A percentile compares a stretch with the other conserved stretches of the same genome.
These are phyloP conservation scores for Termitomyces bulborhizus DNA, from an alignment of 768 basidiomycete species.

Conservation along the genomic window DNA sequence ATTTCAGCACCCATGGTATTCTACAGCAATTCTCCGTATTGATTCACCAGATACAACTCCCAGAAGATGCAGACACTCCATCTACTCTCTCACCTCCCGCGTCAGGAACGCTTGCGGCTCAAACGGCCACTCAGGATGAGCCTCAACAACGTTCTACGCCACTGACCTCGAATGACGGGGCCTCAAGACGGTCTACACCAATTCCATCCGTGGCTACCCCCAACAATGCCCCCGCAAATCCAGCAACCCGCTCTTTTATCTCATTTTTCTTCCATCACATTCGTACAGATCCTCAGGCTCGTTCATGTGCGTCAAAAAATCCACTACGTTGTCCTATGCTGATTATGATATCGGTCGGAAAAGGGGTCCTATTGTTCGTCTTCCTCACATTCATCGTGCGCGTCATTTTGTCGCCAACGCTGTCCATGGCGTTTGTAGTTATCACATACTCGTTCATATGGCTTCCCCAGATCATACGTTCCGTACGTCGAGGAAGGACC, in stretches of 20 bases:
- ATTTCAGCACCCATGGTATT: background rate
- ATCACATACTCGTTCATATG: constrained; percentile 76
- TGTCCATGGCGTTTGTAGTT: constrained; percentile 61
- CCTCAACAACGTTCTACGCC: background rate
- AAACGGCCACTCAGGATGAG: background rate
- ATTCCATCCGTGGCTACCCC: constrained; percentile 19
- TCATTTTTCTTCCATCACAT: constrained; percentile 53
- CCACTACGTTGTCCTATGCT: background rate
- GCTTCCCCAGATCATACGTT: constrained; percentile 80
- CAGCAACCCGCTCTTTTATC: constrained; percentile 32
- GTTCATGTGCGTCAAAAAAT: constrained; percentile 48
- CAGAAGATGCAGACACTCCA: constrained; percentile 45
- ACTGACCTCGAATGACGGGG: constrained; percentile 14
- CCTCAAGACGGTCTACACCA: constrained; percentile 16
- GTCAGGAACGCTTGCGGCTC: constrained; percentile 19
- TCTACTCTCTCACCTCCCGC: constrained; percentile 10
- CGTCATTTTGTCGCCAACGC: constrained; percentile 59
- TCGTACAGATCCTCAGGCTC: constrained; percentile 63
- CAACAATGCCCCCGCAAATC: constrained; percentile 8
- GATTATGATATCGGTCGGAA: constrained; percentile 5
- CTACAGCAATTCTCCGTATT: constrained; percentile 77
- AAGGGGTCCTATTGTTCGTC: constrained; percentile 65
- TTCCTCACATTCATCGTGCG: constrained; percentile 70
- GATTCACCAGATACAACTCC: constrained; percentile 78
- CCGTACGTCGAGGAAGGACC: constrained; percentile 60